These are phyloP conservation scores for Cyclanthera cordifolia DNA, from an alignment of 306 rosid species.

Conservation along the genomic window DNA sequence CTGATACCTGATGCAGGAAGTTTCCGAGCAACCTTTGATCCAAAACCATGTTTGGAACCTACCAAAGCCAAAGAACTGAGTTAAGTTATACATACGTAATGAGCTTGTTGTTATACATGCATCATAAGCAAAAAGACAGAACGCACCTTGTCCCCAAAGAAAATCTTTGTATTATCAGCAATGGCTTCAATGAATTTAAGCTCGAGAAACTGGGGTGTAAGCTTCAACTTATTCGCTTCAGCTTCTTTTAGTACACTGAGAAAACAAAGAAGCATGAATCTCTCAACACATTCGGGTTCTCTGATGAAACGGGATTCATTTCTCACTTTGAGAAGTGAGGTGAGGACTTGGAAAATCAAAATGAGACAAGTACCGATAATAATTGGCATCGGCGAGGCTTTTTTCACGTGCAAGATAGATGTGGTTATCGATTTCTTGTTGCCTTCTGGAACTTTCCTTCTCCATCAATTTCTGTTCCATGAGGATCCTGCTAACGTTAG, in stretches of 20 bases:
- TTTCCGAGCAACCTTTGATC: conserved; percentile 85
- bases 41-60: conserved; percentile 76
- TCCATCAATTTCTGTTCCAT: conserved; percentile 76
- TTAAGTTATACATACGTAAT: conserved; percentile 10
- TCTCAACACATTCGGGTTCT: not conserved
- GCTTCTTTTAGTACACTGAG: conserved; percentile 65
- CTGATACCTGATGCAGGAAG: conserved; percentile 41
- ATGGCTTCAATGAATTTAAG: conserved; percentile 73
- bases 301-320: not conserved
- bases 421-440: conserved; percentile 67
- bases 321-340: conserved; percentile 4
- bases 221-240: conserved; percentile 86
- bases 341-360: not conserved
- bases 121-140: conserved; percentile 9
- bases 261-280: conserved; percentile 7
- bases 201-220: conserved; percentile 83
- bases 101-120: not conserved
- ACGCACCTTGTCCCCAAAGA: conserved; percentile 88
- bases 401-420: conserved; percentile 70
- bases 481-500: conserved; percentile 78
- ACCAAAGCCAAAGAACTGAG: conserved; percentile 16
- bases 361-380: conserved; percentile 42
- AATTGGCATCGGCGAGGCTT: conserved; percentile 76
- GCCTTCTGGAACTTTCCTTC: conserved; percentile 55
- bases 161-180: conserved; percentile 72